These are phyloP conservation scores for Pseudogymnoascus destructans DNA, from an alignment of 2,329 filamentous ascomycete genomes.

Conservation along the genomic window DNA sequence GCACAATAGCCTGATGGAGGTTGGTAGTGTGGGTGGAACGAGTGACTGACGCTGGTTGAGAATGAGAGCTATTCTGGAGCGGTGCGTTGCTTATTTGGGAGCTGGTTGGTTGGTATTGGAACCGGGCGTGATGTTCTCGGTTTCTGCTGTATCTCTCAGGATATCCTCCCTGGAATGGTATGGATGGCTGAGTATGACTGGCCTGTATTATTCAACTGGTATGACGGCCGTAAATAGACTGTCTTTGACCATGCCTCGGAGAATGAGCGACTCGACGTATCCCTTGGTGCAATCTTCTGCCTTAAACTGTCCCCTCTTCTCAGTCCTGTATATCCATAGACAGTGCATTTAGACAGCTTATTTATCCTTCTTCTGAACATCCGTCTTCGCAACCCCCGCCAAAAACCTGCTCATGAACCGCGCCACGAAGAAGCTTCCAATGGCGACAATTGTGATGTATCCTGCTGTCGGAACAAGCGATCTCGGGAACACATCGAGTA, in stretches of 20 bases:
- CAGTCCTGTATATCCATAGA: not conserved
- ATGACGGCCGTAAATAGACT: too few species aligned
- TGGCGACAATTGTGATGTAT: constrained; percentile 53
- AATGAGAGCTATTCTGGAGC: too few species aligned
- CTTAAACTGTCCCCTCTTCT: not conserved
- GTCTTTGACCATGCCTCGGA: not conserved
- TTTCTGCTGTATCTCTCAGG: not conserved
- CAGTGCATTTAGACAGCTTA: not conserved
- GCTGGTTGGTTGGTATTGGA: not conserved
- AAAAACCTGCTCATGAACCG: constrained; percentile 21
- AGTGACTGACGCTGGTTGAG: not conserved
- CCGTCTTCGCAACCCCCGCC: constrained; percentile 9
- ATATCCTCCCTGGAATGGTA: not conserved
- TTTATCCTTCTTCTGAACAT: constrained; percentile 2
- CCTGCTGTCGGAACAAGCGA: constrained; percentile 60
- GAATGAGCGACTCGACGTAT: not conserved
- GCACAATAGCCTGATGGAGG: not conserved
- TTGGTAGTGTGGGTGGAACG: too few species aligned
- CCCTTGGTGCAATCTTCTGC: too few species aligned
- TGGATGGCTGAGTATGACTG: not conserved
- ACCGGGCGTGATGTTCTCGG: not conserved
- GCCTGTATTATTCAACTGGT: not conserved
- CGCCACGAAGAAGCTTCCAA: constrained; percentile 23
- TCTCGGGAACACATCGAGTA: constrained; percentile 64
- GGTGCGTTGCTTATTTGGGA: not conserved